A percentile compares a stretch with the other conserved stretches of the same genome.
These are phyloP conservation scores for Linnemannia zychae DNA, from an alignment of 192 early-diverging fungal genomes.

Conservation along the genomic window DNA sequence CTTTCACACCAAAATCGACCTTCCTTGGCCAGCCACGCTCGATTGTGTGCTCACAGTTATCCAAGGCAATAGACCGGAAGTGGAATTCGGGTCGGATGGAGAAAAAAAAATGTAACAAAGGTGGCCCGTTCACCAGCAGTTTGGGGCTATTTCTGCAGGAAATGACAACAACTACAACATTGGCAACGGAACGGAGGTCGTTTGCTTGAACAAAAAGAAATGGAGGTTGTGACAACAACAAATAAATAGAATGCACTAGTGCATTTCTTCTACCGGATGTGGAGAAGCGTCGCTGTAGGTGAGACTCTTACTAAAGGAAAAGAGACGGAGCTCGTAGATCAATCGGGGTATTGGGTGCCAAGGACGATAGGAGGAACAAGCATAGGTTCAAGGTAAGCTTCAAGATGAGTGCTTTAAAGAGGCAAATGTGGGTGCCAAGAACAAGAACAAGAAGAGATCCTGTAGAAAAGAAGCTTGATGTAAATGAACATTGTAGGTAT, in stretches of 20 bases:
- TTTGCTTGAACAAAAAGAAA: not conserved
- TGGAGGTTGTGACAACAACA: not conserved
- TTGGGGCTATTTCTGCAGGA: not conserved
- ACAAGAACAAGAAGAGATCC: too few species aligned
- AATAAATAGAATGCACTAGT: not conserved
- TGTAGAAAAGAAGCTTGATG: too few species aligned
- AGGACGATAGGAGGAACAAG: too few species aligned
- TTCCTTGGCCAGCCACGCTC: not conserved
- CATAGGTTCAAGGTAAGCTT: too few species aligned
- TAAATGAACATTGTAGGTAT: too few species aligned
- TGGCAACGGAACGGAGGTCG: not conserved
- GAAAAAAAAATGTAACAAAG: not conserved
- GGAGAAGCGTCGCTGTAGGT: too few species aligned
- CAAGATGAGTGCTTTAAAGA: not conserved
- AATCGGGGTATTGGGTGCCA: too few species aligned
- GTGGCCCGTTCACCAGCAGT: conserved; percentile 21
- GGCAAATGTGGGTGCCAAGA: conserved; percentile 24
- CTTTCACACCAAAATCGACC: not conserved
- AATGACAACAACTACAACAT: not conserved
- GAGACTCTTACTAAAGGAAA: not conserved
- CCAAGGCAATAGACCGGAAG: not conserved
- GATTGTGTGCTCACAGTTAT: not conserved
- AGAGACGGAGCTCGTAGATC: not conserved
- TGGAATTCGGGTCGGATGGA: conserved; percentile 28
- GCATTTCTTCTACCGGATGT: not conserved